Evolutionary conservation across 768 basidiomycete genomes (phyloP).

Genomic region (Termitomyces eurrhizus): DNA sequence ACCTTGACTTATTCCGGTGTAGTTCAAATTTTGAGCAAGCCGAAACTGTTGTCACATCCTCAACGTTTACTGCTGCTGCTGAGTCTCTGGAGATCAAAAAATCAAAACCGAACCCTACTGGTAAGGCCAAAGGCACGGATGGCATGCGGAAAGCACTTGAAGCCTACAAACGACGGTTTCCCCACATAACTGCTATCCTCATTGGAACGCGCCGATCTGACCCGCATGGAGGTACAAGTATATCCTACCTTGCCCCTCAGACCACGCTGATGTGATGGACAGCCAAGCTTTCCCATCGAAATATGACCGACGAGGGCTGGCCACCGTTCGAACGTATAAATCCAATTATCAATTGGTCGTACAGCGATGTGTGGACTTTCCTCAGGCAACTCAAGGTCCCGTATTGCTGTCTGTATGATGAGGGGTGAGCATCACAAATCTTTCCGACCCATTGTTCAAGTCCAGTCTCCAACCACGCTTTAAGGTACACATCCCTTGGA

Average conservation of each 20-base stretch:
- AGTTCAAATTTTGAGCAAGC: conserved; percentile 39
- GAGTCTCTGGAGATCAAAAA: conserved; percentile 21
- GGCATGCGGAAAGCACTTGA: conserved; percentile 80
- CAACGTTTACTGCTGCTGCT: conserved; percentile 16
- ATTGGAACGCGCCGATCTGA: conserved; percentile 88
- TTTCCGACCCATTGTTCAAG: background rate
- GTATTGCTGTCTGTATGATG: conserved; percentile 87
- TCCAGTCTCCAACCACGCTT: conserved; percentile 1
- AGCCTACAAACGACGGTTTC: conserved; percentile 63
- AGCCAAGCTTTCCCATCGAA: conserved; percentile 71
- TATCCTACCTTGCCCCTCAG: background rate
- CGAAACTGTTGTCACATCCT: conserved; percentile 44
- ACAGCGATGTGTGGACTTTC: conserved; percentile 87
- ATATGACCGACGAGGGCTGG: conserved; percentile 88
- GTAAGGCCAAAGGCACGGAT: conserved; percentile 55
- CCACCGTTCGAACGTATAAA: conserved; percentile 87
- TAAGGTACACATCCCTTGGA: conserved; percentile 95
- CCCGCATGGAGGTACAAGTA: conserved; percentile 84
- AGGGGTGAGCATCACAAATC: conserved; percentile 57
- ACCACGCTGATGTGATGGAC: background rate
- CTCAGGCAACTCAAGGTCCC: conserved; percentile 69
- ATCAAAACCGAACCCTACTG: conserved; percentile 31
- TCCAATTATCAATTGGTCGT: conserved; percentile 95
- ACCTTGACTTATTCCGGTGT: conserved; percentile 70
- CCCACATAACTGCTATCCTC: conserved; percentile 73